These are phyloP conservation scores for Penicillium bovifimosum DNA, from an alignment of 495 filamentous ascomycete genomes.

Conservation along the genomic window DNA sequence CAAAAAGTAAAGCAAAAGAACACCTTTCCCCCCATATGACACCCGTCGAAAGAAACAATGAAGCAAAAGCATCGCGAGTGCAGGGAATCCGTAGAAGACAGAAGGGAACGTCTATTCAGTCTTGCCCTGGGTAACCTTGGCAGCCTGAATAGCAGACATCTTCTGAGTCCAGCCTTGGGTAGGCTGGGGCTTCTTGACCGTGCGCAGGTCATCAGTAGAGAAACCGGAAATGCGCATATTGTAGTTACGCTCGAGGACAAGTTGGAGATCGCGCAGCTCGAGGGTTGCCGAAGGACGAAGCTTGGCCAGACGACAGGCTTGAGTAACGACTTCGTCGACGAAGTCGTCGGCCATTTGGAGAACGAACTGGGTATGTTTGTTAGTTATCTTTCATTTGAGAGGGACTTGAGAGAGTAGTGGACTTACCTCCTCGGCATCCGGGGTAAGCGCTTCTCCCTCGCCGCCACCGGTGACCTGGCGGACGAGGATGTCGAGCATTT, in stretches of 20 bases:
- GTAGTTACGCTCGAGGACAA: conserved; percentile 93
- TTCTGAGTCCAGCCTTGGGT: conserved; percentile 85
- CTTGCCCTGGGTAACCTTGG: conserved; percentile 60
- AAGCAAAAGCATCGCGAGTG: neutral
- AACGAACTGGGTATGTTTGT: conserved; percentile 58
- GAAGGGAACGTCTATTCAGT: conserved; percentile 24
- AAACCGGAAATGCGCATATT: conserved; percentile 97
- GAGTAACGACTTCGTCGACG: conserved; percentile 80
- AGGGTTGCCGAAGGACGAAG: conserved; percentile 80
- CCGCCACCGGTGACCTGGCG: conserved; percentile 84
- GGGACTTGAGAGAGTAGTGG: neutral
- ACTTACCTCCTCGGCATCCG: conserved; percentile 90
- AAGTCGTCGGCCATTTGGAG: conserved; percentile 91
- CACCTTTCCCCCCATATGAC: neutral
- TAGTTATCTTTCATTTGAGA: neutral
- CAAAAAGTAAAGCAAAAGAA: conserved; percentile 3
- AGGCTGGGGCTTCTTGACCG: conserved; percentile 86
- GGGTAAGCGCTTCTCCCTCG: conserved; percentile 65
- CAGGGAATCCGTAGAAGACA: neutral
- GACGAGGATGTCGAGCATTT: conserved; percentile 92
- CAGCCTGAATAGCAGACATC: conserved; percentile 91
- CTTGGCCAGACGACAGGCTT: conserved; percentile 88
- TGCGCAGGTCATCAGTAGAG: conserved; percentile 86
- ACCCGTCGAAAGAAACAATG: neutral
- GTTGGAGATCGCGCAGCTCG: conserved; percentile 89